Base-by-base conservation (phyloP, 1,284 basidiomycete species). In the Rhizoctonia solani region DNA sequence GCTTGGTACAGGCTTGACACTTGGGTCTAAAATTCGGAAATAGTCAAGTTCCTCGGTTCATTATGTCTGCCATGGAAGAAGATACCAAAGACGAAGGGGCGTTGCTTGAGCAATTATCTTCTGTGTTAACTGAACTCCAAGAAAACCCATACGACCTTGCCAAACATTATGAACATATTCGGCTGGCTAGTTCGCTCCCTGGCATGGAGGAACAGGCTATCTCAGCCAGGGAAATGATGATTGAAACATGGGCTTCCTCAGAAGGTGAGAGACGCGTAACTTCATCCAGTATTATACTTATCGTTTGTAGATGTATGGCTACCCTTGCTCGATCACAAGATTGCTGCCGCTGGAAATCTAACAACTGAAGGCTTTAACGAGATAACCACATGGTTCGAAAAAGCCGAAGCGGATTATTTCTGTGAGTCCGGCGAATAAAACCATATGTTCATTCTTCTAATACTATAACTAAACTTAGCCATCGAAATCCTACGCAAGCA, bases 371-470 rank as follows among this genome's bases (percentile, higher is more conserved):
- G 81, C 13, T 78, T 87, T 23, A 73, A 82, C 46, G 84, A 86
- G 52, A 75, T 92, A 11, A 76, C 91, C 66, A 81, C 82, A n/a
- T 71, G 87, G 50, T 93, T 88, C 74, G 77, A 80, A 47, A 82
- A 81, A 50, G 92, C 92, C 16, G 90, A 92, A 74, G 78, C 76
- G 16, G 92, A 95, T 73, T 94, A 94, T 74, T 74, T 93, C 30
- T 93, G 92, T 94, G 75, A 77, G 90, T 76, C 23, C 8, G 30
- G 14, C 23, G 29, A 68, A 53, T 69, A 55, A 30, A 41, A n/a
- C n/a, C 49, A 66, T 69, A 50, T 72, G 16, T 68, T 63, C 47
- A 65, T 54, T 14, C 16, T 19, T 37, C 2, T 14, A 41, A 47
- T 14, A n/a, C 23, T 16, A 32, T 30, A 19, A 39, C 42, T 34